phyloP scores from a whole-genome alignment of 148 eudicot species.

The Euryodendron excelsum region DNA sequence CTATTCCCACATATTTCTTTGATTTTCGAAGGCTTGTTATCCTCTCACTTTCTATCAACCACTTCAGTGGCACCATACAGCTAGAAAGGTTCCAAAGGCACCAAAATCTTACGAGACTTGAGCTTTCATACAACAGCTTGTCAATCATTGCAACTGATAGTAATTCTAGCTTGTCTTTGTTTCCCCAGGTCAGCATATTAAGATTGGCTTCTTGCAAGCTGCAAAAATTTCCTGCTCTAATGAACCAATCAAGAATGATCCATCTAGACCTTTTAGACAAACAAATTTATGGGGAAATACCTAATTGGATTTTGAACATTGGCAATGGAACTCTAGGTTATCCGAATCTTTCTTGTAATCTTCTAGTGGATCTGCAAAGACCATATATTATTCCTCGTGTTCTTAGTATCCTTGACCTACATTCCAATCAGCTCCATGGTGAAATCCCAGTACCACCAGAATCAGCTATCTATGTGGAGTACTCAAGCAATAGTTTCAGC shows the following conservation, averaged over 20 bases:
- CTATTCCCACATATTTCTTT: conserved; percentile 27
- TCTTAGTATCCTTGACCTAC: conserved; percentile 38
- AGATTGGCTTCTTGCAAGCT: conserved; percentile 44
- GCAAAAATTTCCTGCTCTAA: conserved; percentile 26
- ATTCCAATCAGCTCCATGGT: conserved; percentile 44
- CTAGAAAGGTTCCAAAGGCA: conserved; percentile 15
- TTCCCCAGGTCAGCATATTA: conserved; percentile 24
- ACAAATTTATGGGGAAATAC: conserved; percentile 33
- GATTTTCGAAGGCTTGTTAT: conserved; percentile 2
- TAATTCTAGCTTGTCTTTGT: background rate
- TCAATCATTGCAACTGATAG: background rate
- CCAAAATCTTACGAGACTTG: conserved; percentile 25
- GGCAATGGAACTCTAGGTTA: conserved; percentile 19
- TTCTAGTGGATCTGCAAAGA: conserved; percentile 21
- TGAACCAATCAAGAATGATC: conserved; percentile 28
- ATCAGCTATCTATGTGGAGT: conserved; percentile 28
- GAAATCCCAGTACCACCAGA: conserved; percentile 34
- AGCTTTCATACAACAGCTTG: conserved; percentile 38
- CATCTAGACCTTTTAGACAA: conserved; percentile 39
- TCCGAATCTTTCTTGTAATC: conserved; percentile 44
- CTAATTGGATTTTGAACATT: conserved; percentile 39
- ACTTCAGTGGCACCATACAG: conserved; percentile 28
- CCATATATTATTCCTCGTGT: conserved; percentile 1
- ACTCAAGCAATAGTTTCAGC: conserved; percentile 36
- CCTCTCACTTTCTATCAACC: conserved; percentile 33